Base-by-base conservation (phyloP, 2,329 filamentous ascomycete species). In the Atkinsonella hypoxylon region DNA sequence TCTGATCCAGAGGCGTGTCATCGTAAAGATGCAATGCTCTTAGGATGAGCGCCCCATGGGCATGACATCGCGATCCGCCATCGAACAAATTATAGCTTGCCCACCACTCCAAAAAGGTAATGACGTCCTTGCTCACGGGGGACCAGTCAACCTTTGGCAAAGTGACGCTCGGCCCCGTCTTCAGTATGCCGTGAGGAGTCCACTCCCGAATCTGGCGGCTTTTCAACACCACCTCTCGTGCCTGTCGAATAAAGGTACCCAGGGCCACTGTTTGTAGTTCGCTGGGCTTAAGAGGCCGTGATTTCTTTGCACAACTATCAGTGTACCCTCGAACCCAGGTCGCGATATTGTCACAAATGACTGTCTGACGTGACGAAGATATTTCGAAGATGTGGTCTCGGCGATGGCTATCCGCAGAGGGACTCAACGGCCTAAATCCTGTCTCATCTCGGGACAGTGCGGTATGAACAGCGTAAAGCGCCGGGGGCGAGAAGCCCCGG, bases 41-140 rank as follows among this genome's bases (percentile, higher is more conserved):
- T 38, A 93, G 63, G 36, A 93, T 73, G 12, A 78, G 65, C 4
- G 85, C 76, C 1, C 83, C 85, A 52, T 84, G 69, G 38, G 80
- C 72, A 53, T 83, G 74, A 38, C 84, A 70, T 3, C 72, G 70
- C 8, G 78, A 79, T 13, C 70, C 62, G 10, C 61, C 57, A 6
- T 68, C 64, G 51, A 86, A 83, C 42, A 77, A 71, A 45, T 71
- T 66, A 53, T 76, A 75, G 55, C 75, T 74, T 18, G 79, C 72
- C 80, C 85, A 89, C 43, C 80, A 73, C 61, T 89, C 79, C 46
- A 93, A 68, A 57, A 89, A 90, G 1, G 72, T 67, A 47, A 91
- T 71, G 45, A 88, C 73, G 20, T 78, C 70, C 39, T 70, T 61
- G 53, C 60, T 62, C 1, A 58, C 50, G 18, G 60, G 55, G 1